These are phyloP conservation scores for Metschnikowia lachancei DNA, from an alignment of 805 yeast species.

Conservation along the genomic window DNA sequence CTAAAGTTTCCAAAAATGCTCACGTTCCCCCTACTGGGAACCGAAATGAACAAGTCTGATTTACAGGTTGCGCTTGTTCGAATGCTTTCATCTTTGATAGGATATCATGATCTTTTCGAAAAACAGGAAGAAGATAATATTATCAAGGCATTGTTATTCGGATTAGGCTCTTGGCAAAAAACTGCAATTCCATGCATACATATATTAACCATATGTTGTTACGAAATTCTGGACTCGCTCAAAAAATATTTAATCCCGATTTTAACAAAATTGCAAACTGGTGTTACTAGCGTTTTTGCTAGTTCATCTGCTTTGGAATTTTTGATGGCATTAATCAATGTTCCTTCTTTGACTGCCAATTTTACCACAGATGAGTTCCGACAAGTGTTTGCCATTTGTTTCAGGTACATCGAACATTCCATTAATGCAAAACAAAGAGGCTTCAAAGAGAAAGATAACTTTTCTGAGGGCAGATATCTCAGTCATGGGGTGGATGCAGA, in stretches of 20 bases:
- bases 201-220: conserved; percentile 72
- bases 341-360: conserved; percentile 65
- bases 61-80: conserved; percentile 64
- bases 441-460: conserved; percentile 6
- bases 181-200: conserved; percentile 78
- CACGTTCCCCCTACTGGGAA: conserved; percentile 34
- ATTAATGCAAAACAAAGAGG: conserved; percentile 44
- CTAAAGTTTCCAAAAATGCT: conserved; percentile 41
- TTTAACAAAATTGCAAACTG: conserved; percentile 68
- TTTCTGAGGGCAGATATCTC: conserved; percentile 1
- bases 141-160: conserved; percentile 55
- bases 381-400: conserved; percentile 79
- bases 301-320: conserved; percentile 76
- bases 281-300: conserved; percentile 66
- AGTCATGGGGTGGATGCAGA: conserved; percentile 46
- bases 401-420: conserved; percentile 72
- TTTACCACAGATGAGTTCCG: conserved; percentile 75
- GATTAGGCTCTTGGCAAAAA: conserved; percentile 71
- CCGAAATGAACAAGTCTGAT: conserved; percentile 52
- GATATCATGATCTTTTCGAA: conserved; percentile 53
- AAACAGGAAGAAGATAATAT: conserved; percentile 63
- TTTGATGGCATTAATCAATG: conserved; percentile 58
- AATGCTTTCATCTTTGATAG: conserved; percentile 58
- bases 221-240: conserved; percentile 72
- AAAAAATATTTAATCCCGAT: conserved; percentile 67